phyloP scores from a whole-genome alignment of 2,329 filamentous ascomycete genomes.

The Xenosphaeropsis pyriputrescens region DNA sequence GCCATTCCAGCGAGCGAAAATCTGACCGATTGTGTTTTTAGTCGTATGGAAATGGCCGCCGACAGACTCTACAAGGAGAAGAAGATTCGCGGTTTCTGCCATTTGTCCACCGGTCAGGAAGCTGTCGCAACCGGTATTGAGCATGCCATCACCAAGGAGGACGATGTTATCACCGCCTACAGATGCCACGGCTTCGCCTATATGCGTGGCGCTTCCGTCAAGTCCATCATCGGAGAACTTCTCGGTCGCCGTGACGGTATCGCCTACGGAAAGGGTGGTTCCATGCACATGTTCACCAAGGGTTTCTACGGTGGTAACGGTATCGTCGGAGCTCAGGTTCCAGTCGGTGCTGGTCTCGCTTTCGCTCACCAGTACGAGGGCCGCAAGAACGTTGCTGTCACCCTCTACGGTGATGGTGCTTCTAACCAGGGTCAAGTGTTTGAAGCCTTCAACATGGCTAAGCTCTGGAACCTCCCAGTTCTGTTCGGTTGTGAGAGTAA shows the following conservation, averaged over 20 bases:
- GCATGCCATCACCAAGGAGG: slow-evolving; percentile 78
- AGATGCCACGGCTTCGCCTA: slow-evolving; percentile 96
- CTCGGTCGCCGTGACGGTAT: slow-evolving; percentile 93
- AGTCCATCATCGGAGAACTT: slow-evolving; percentile 90
- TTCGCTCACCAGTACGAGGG: slow-evolving; percentile 93
- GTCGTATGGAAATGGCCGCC: slow-evolving; percentile 99
- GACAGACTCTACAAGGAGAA: slow-evolving; percentile 99
- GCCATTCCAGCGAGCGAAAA: background rate
- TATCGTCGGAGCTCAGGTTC: slow-evolving; percentile 97
- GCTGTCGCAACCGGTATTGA: slow-evolving; percentile 95
- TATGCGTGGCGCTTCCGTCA: slow-evolving; percentile 85
- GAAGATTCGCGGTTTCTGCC: slow-evolving; percentile 99
- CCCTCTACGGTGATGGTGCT: slow-evolving; percentile 95
- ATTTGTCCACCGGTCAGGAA: slow-evolving; percentile 95
- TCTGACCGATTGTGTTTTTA: slow-evolving; percentile 20
- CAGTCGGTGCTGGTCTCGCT: slow-evolving; percentile 87
- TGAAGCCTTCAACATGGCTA: slow-evolving; percentile 99
- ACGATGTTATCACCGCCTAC: slow-evolving; percentile 96
- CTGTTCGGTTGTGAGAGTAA: slow-evolving; percentile 97
- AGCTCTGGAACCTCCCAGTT: slow-evolving; percentile 92
- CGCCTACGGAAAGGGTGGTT: slow-evolving; percentile 96
- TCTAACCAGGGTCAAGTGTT: slow-evolving; percentile 99
- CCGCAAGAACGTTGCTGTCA: slow-evolving; percentile 73
- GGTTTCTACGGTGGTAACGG: slow-evolving; percentile 98
- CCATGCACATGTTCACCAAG: slow-evolving; percentile 99